Evolutionary conservation across 306 rosid species (phyloP), one percentile per base, ranked within the genome.

Genomic region (Biancaea sappan): DNA sequence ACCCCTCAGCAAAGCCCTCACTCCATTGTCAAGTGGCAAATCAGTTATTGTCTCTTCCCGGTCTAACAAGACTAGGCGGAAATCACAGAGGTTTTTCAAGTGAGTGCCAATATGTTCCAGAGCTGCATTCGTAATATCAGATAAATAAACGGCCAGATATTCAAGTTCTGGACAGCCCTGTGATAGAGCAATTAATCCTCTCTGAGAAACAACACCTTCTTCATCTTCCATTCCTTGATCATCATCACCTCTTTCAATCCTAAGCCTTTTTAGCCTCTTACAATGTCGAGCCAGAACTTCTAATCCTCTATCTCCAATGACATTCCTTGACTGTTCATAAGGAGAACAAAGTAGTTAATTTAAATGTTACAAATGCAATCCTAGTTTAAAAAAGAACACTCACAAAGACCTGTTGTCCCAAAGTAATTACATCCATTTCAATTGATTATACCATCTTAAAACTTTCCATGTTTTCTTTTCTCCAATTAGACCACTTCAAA

Each of bases 211-310:
- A 63, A 83, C 37, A 48, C 97, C 98, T 56, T 73, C 96, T 81
- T 86, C 97, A 48, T 91, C 96, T 82, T 94, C 98, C 92, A 91
- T 81, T 66, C 83, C 97, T 69, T 82, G 97, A 60, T 89, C 97
- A 64, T 94, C 98, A n/a, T 79, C 98, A 14, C 97, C 98, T 31
- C 96, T 82, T 77, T 94, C 98, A 21, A 94, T 94, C 80, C 98
- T 90, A 28, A 94, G 98, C 84, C 97, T 85, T 77, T 69, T 91
- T 26, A 94, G 82, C 79, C 47, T 85, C 88, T 74, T 89, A 80
- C 98, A 94, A 64, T 74, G 60, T 31, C 35, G 89, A 34, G 88
- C 91, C 46, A 94, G 91, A 74, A 91, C 93, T 80, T 89, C 97
- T 50, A 94, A 77, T 57, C 98, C 98, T 83, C 94, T 89, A 54